A percentile compares a stretch with the other conserved stretches of the same genome.
Conservation (phyloP, 345 rosid species). For the Euphorbia peplus region DNA sequence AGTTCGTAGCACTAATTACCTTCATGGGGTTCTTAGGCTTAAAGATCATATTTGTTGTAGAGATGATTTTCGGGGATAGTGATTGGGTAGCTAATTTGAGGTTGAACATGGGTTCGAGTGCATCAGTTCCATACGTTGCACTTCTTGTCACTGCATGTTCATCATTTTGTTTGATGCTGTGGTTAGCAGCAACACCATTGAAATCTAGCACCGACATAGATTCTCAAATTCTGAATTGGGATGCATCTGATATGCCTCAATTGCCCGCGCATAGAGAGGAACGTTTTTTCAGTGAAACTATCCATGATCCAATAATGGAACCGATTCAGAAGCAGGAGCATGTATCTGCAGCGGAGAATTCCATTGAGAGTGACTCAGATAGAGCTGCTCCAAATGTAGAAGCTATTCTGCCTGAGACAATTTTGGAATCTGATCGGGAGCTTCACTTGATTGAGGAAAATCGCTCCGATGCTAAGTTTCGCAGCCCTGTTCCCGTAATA, state of each 20-base stretch:
- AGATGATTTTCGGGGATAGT: conserved; percentile 83
- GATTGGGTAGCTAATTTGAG: conserved; percentile 88
- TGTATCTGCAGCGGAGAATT: conserved; percentile 27
- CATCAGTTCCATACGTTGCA: conserved; percentile 47
- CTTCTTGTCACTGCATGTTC: conserved; percentile 62
- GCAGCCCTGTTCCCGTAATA: conserved; percentile 23
- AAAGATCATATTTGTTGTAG: conserved; percentile 73
- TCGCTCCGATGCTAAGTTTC: conserved; percentile 29
- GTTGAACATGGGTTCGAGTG: conserved; percentile 56
- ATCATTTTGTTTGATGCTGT: conserved; percentile 75
- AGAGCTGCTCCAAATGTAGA: conserved; percentile 36
- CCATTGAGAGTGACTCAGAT: conserved; percentile 39
- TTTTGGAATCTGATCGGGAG: conserved; percentile 55
- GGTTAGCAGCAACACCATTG: conserved; percentile 86
- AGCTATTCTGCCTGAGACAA: conserved; percentile 49
- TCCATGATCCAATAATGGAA: conserved; percentile 30
- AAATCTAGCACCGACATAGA: conserved; percentile 63
- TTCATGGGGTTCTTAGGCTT: conserved; percentile 72
- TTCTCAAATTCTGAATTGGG: conserved; percentile 57
- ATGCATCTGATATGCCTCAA: conserved; percentile 38
- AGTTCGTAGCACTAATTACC: conserved; percentile 55
- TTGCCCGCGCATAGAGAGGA: conserved; percentile 37
- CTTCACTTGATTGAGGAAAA: conserved; percentile 40
- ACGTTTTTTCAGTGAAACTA: conserved; percentile 34
- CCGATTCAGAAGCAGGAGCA: conserved; percentile 31